Conservation (phyloP, 1,284 basidiomycete species). For the Meripilus lineatus region DNA sequence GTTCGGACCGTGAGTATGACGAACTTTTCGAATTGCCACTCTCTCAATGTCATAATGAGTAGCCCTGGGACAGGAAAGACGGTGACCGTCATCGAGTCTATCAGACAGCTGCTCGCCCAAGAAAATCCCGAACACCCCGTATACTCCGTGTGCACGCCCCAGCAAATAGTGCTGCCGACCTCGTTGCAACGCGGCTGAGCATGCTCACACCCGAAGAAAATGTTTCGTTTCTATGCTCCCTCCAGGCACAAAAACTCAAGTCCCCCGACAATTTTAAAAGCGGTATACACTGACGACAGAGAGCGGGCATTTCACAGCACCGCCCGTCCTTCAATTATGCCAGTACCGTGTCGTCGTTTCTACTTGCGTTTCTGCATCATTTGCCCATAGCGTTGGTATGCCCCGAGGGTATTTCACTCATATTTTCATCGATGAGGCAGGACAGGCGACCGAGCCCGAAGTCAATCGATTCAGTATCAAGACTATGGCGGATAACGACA, state of each 20-base stretch:
- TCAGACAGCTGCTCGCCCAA: constrained; percentile 50
- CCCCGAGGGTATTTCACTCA: constrained; percentile 31
- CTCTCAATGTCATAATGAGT: neutral
- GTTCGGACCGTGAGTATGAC: constrained; percentile 57
- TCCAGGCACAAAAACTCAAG: constrained; percentile 41
- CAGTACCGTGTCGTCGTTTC: constrained; percentile 51
- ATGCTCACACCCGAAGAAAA: constrained; percentile 29
- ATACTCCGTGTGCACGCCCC: constrained; percentile 66
- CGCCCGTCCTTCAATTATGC: constrained; percentile 34
- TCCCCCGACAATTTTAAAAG: constrained; percentile 44
- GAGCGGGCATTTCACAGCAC: constrained; percentile 44
- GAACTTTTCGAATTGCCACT: neutral
- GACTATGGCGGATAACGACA: constrained; percentile 44
- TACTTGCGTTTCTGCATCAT: constrained; percentile 47
- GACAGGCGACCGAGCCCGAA: constrained; percentile 46
- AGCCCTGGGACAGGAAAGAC: constrained; percentile 71
- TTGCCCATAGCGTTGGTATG: constrained; percentile 40
- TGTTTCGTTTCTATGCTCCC: constrained; percentile 65
- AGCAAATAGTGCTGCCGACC: constrained; percentile 57
- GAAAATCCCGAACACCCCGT: constrained; percentile 36
- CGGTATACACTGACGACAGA: constrained; percentile 35
- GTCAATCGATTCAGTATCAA: constrained; percentile 54
- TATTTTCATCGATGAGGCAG: constrained; percentile 40
- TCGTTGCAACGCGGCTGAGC: constrained; percentile 51
- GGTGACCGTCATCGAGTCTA: constrained; percentile 60